Conservation (phyloP, 352 stramenopile species). For the Phytopythium ostracodes region DNA sequence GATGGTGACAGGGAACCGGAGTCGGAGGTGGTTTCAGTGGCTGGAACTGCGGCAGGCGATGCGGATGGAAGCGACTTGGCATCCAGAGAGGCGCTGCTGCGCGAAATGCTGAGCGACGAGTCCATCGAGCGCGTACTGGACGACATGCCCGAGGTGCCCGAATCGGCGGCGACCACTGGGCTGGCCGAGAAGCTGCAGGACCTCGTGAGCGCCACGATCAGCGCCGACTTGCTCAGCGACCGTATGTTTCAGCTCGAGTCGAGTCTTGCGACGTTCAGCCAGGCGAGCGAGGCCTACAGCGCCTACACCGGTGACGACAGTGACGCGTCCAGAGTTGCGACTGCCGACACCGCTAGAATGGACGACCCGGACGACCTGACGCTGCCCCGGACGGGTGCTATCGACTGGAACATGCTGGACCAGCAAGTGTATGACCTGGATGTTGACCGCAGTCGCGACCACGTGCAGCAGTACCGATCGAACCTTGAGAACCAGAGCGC, state of each 20-base stretch:
- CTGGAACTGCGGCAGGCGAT: neutral
- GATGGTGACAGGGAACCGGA: constrained; percentile 23
- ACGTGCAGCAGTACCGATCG: constrained; percentile 76
- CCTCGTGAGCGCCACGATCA: constrained; percentile 78
- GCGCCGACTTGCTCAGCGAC: constrained; percentile 80
- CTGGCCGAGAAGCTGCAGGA: constrained; percentile 55
- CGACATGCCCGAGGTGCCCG: constrained; percentile 59
- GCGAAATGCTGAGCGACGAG: constrained; percentile 35
- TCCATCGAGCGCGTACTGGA: constrained; percentile 49
- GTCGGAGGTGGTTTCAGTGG: constrained; percentile 10
- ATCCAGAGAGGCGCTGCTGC: constrained; percentile 21
- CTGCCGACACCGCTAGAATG: constrained; percentile 5
- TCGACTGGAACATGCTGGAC: constrained; percentile 73
- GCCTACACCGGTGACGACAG: constrained; percentile 12
- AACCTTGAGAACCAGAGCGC: constrained; percentile 62
- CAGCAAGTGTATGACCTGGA: constrained; percentile 79
- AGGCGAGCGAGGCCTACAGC: constrained; percentile 48
- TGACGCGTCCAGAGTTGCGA: constrained; percentile 5
- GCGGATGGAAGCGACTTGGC: constrained; percentile 19
- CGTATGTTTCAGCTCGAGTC: constrained; percentile 88
- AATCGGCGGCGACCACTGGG: constrained; percentile 43
- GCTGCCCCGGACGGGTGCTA: constrained; percentile 32
- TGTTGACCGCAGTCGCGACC: constrained; percentile 56
- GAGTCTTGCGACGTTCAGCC: constrained; percentile 68
- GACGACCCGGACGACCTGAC: constrained; percentile 20